Evolutionary conservation across 192 early-diverging fungal genomes (phyloP), one percentile per base, ranked within the genome.

Genomic region (Ambispora gerdemannii): DNA sequence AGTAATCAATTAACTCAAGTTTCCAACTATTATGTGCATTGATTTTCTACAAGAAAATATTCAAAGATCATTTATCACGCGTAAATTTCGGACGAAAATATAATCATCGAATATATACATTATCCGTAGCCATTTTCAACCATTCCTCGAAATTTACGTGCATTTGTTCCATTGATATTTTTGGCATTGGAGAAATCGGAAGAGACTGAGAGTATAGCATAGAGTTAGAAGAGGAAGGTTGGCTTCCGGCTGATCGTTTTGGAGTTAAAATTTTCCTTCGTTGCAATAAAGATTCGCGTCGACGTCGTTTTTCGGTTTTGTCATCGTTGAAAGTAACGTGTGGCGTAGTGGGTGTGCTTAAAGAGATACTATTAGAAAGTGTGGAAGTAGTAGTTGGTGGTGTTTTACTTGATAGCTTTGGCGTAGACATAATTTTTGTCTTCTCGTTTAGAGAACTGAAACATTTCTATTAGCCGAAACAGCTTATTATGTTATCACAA

Each of bases 41-140:
- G 74, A 98, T 95, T 89, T 97, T 97, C 91, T 95, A 79, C 8
- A 51, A 43, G 38, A 43, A 10, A 10, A 43, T 43, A 43, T 43
- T 43, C n/a, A 43, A 43, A 43, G 38, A 43, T 43, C 15, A 15
- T 43, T 43, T 43, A 15, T 43, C 15, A 43, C 6, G 15, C 6
- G 7, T 43, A 10, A 43, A 43, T 6, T 6, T 10, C 6, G 38
- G 15, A 6, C 38, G 15, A 43, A 43, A 15, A 43, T 43, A 15
- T 10, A 43, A 43, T 15, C 38, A 15, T 15, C 6, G 15, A 6
- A 27, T 3, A 47, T 53, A 52, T 80, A 94, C 91, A 69, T 94
- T 97, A 76, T 98, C 95, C 0, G 95, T 95, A 17, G 92, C 94
- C 79, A 98, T 92, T 78, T 97, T 96, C 83, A 98, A 90, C 93